Evolutionary conservation across 169 alveolate genomes (phyloP).

Genomic region (Eimeria praecox): DNA sequence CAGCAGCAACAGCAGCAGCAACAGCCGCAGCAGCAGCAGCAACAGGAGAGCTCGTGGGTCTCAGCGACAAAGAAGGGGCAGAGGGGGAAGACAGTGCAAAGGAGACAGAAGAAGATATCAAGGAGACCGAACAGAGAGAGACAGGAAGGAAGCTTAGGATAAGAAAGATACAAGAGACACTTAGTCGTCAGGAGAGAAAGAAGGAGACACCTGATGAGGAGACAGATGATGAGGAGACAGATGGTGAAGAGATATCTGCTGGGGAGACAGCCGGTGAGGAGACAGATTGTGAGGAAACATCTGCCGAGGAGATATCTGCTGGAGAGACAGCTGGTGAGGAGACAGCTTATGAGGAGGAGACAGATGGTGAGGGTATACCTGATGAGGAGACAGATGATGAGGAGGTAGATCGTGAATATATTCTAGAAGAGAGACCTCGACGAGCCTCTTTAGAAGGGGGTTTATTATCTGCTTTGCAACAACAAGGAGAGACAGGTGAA

Average conservation of each 20-base stretch:
- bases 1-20: slow-evolving; percentile 41
- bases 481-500: slow-evolving; percentile 29
- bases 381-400: slow-evolving; percentile 20
- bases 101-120: background rate
- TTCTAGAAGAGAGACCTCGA: background rate
- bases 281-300: too few relatives aligned
- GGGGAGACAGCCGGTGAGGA: background rate
- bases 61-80: background rate
- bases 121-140: too few relatives aligned
- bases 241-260: background rate
- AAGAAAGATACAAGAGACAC: too few relatives aligned
- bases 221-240: too few relatives aligned
- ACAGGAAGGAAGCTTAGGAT: too few relatives aligned
- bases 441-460: background rate
- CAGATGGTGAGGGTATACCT: background rate
- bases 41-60: background rate
- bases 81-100: background rate
- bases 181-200: too few relatives aligned
- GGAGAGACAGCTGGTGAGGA: background rate
- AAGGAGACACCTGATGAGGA: too few relatives aligned
- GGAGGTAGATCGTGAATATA: background rate
- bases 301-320: background rate
- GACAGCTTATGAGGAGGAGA: background rate
- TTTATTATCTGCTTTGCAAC: background rate
- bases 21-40: background rate